Evolutionary conservation across 1,284 basidiomycete genomes (phyloP).

Genomic region (Puccinia triticina): DNA sequence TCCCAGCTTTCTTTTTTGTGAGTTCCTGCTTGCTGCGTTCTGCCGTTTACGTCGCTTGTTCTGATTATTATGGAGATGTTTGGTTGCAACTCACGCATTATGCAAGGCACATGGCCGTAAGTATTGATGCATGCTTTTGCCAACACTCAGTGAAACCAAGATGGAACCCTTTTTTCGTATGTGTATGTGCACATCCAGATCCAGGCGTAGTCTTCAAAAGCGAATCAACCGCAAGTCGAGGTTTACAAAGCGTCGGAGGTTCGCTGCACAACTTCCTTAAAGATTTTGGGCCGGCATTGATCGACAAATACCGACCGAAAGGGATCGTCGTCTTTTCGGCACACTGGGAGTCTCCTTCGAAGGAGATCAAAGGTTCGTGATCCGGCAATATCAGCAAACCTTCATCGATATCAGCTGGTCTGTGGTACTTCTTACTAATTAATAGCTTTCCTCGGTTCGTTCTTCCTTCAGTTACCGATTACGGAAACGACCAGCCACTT

Average conservation of each 20-base stretch:
- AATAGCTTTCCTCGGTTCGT: background rate
- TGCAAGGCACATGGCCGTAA: constrained; percentile 36
- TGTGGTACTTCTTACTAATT: background rate
- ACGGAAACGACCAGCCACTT: constrained; percentile 44
- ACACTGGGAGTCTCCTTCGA: constrained; percentile 70
- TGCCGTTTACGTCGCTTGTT: background rate
- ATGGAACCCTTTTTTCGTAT: background rate
- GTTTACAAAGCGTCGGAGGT: constrained; percentile 64
- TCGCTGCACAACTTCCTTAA: constrained; percentile 68
- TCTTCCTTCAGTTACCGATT: constrained; percentile 41
- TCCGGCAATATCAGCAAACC: background rate
- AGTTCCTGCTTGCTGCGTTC: background rate
- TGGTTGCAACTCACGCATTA: background rate
- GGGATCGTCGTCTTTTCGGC: constrained; percentile 77
- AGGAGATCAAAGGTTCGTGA: constrained; percentile 1
- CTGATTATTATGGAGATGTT: background rate
- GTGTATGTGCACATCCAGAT: background rate
- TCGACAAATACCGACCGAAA: constrained; percentile 73
- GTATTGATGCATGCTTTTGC: no score
- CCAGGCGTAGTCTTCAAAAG: constrained; percentile 23
- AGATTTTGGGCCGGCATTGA: constrained; percentile 70
- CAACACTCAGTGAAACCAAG: background rate
- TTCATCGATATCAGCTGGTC: background rate
- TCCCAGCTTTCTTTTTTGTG: constrained; percentile 45
- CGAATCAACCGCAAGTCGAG: background rate